Conservation (phyloP, 495 filamentous ascomycete genomes). For the Neurospora sp. region DNA sequence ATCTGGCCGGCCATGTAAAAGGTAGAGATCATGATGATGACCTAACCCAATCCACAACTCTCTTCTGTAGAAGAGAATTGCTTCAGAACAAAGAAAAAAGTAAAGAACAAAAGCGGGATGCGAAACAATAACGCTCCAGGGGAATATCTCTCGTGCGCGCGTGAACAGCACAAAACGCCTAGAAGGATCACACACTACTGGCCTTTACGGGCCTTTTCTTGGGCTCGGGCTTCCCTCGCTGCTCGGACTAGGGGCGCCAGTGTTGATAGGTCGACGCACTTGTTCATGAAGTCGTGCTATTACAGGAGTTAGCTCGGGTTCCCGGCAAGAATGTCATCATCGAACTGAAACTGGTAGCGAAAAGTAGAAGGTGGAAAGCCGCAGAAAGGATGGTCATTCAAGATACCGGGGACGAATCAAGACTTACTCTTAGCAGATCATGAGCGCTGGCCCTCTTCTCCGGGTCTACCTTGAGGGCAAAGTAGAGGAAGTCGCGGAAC, state of each 20-base stretch:
- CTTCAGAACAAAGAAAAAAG: neutral
- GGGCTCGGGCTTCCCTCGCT: conserved; percentile 68
- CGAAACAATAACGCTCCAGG: neutral
- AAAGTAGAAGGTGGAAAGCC: neutral
- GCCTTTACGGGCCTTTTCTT: conserved; percentile 69
- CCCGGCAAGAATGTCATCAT: neutral
- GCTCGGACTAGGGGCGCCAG: conserved; percentile 74
- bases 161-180: neutral
- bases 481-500: conserved; percentile 82
- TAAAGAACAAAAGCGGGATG: neutral
- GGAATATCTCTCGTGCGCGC: neutral
- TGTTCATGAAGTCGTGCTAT: conserved; percentile 92
- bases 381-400: neutral
- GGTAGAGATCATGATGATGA: neutral
- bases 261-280: conserved; percentile 51
- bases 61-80: neutral
- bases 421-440: conserved; percentile 74
- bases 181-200: conserved; percentile 19
- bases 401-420: neutral
- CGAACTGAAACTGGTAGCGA: conserved; percentile 16
- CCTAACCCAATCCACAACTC: neutral
- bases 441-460: conserved; percentile 93
- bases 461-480: conserved; percentile 89
- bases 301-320: neutral
- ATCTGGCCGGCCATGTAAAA: neutral